phyloP scores from a whole-genome alignment of 192 early-diverging fungal species.

The Gamsiella multidivaricata region DNA sequence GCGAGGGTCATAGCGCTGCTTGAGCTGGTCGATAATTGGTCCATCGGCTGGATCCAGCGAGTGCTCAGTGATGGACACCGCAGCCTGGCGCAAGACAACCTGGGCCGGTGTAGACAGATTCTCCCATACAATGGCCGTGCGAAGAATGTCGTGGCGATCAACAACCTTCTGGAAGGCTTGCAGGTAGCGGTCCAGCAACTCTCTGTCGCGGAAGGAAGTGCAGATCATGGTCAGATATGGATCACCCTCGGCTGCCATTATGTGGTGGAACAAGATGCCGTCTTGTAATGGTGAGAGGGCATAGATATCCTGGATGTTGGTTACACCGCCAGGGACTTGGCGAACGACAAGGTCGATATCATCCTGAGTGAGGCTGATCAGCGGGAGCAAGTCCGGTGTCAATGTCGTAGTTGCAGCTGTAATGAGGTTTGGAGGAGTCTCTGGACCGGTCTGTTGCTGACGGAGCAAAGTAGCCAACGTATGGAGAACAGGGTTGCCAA shows the following conservation, averaged over 20 bases:
- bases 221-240: neutral
- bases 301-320: slow-evolving; percentile 18
- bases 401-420: neutral
- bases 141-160: slow-evolving; percentile 9
- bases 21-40: neutral
- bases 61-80: neutral
- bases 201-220: neutral
- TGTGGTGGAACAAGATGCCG: slow-evolving; percentile 13
- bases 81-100: neutral
- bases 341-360: slow-evolving; percentile 3
- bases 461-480: too few species aligned
- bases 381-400: neutral
- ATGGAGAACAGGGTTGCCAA: neutral
- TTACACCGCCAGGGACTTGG: neutral
- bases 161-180: slow-evolving; percentile 5
- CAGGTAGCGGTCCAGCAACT: slow-evolving; percentile 2
- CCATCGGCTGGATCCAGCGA: slow-evolving; percentile 4
- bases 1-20: neutral
- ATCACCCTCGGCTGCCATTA: neutral
- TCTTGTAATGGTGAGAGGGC: slow-evolving; percentile 2
- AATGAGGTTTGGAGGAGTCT: neutral
- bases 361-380: neutral
- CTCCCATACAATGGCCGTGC: slow-evolving; percentile 2
- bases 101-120: neutral
- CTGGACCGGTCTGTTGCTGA: too few species aligned